A percentile compares a stretch with the other conserved stretches of the same genome.
Conservation (phyloP, 148 eudicot species). For the Camellia sinensis region DNA sequence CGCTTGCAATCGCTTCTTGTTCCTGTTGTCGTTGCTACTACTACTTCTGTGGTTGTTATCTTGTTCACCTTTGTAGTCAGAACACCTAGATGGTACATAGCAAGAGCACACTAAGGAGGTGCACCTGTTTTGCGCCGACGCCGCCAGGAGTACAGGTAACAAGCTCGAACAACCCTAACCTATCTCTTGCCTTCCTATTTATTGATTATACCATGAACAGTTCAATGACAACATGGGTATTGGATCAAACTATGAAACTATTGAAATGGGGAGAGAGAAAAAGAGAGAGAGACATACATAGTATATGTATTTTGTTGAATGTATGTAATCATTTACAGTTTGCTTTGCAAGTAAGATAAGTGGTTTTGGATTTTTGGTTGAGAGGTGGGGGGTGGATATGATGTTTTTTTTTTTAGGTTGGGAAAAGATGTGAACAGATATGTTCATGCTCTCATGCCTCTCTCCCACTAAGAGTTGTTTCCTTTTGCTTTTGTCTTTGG, state of each 20-base stretch:
- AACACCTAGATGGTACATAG: slow-evolving; percentile 24
- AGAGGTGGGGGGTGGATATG: slow-evolving; percentile 14
- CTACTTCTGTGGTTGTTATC: background rate
- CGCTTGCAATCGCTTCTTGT: background rate
- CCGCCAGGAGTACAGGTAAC: slow-evolving; percentile 26
- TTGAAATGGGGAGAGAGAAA: background rate
- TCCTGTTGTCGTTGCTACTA: background rate
- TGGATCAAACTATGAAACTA: background rate
- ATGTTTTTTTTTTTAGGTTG: background rate
- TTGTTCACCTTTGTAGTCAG: slow-evolving; percentile 11
- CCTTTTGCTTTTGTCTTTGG: slow-evolving; percentile 8
- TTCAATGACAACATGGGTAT: background rate
- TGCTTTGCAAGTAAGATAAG: background rate
- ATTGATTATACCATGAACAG: background rate
- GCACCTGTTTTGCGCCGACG: slow-evolving; percentile 25
- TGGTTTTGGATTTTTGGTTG: background rate
- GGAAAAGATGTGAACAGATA: slow-evolving; percentile 5
- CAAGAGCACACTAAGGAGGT: slow-evolving; percentile 31
- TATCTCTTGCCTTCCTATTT: background rate
- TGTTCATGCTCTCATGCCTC: slow-evolving; percentile 11
- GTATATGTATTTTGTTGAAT: background rate
- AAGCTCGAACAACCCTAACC: background rate
- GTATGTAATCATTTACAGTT: background rate
- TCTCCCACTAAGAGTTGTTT: slow-evolving; percentile 12
- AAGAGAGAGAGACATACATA: background rate